These are phyloP conservation scores for Vararia minispora DNA, from an alignment of 768 basidiomycete genomes.

Conservation along the genomic window DNA sequence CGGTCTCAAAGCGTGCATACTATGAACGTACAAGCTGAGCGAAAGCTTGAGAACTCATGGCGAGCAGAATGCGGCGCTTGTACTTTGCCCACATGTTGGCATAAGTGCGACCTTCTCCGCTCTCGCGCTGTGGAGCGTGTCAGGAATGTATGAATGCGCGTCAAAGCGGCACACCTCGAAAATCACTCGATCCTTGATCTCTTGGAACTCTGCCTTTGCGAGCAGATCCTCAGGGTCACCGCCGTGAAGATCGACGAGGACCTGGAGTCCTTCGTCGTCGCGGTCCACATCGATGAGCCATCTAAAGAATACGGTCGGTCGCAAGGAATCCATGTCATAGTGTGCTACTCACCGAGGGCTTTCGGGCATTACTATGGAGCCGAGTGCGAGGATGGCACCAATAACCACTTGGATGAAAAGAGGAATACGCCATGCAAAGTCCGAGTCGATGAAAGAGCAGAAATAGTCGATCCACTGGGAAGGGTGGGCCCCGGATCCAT, in stretches of 20 bases:
- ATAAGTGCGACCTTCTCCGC: slow-evolving; percentile 70
- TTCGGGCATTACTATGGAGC: slow-evolving; percentile 80
- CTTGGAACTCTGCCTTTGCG: slow-evolving; percentile 77
- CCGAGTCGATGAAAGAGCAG: slow-evolving; percentile 76
- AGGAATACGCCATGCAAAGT: slow-evolving; percentile 87
- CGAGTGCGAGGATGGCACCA: slow-evolving; percentile 65
- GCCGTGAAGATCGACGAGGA: slow-evolving; percentile 84
- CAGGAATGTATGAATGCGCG: not conserved
- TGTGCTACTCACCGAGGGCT: slow-evolving; percentile 57
- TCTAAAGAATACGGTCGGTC: slow-evolving; percentile 23
- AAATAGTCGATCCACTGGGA: slow-evolving; percentile 88
- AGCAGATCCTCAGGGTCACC: slow-evolving; percentile 55
- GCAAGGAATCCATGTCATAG: not conserved
- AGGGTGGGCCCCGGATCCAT: not conserved
- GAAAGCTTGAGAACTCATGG: slow-evolving; percentile 93
- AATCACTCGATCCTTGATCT: slow-evolving; percentile 74
- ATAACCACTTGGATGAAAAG: slow-evolving; percentile 84
- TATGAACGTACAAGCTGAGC: slow-evolving; percentile 82
- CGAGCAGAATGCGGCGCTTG: slow-evolving; percentile 77
- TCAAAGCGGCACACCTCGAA: slow-evolving; percentile 43
- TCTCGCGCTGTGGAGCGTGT: slow-evolving; percentile 42
- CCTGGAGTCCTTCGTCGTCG: slow-evolving; percentile 73
- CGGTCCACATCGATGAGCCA: slow-evolving; percentile 86
- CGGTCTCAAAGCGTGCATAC: too few relatives aligned
- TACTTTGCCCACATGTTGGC: slow-evolving; percentile 78